phyloP scores from a whole-genome alignment of 169 alveolate genomes.

The Plasmodium blacklocki region DNA sequence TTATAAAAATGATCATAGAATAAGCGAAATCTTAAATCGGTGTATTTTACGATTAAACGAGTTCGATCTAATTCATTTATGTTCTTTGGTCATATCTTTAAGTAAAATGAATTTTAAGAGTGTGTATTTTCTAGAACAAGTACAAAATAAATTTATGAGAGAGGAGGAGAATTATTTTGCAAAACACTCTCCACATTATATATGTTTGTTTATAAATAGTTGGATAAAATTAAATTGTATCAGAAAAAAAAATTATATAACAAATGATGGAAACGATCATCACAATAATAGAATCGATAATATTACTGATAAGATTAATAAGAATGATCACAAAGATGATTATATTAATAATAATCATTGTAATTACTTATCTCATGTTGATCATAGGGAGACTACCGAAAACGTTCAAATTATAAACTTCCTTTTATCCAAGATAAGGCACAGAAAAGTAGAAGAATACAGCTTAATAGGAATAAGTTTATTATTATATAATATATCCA shows the following conservation, averaged over 20 bases:
- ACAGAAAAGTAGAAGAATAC: slow-evolving; percentile 20
- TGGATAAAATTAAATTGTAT: background rate
- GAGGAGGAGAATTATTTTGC: slow-evolving; percentile 25
- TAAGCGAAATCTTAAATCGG: slow-evolving; percentile 48
- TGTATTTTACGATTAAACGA: slow-evolving; percentile 48
- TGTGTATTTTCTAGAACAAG: slow-evolving; percentile 38
- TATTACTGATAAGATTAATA: background rate
- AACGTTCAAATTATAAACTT: background rate
- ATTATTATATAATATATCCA: slow-evolving; percentile 25
- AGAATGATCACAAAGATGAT: background rate
- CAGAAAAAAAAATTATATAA: too few species aligned
- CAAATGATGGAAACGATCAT: too few species aligned
- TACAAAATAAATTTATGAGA: slow-evolving; percentile 12
- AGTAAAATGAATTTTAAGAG: slow-evolving; percentile 28
- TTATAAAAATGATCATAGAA: slow-evolving; percentile 38
- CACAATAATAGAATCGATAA: too few species aligned
- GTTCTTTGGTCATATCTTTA: slow-evolving; percentile 26
- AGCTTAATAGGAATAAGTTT: slow-evolving; percentile 41
- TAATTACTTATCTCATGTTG: background rate
- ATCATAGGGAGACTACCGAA: background rate
- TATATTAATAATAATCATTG: too few species aligned
- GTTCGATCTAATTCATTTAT: slow-evolving; percentile 44
- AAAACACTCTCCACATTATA: slow-evolving; percentile 37
- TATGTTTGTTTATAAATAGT: slow-evolving; percentile 31
- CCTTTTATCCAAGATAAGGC: slow-evolving; percentile 3